Base-by-base conservation (phyloP, 805 yeast species). In the Wickerhamiella cacticola region DNA sequence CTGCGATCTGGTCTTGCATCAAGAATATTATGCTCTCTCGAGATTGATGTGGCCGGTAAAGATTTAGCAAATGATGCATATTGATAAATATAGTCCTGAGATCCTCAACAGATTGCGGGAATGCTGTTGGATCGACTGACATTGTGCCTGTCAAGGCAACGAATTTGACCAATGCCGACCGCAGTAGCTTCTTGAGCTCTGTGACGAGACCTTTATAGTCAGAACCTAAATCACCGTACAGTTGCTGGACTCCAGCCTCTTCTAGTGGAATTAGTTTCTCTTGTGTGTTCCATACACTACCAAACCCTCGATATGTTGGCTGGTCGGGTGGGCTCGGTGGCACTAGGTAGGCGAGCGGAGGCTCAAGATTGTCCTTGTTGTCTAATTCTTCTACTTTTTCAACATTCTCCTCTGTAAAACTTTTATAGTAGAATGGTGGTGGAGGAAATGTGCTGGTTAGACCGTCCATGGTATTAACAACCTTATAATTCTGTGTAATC, bases 21-120 rank as follows among this genome's bases (percentile, higher is more conserved):
- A 82, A 68, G 70, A 85, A 70, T 38, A 87, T 84, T 53, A 92
- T 69, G 44, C 88, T 80, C 58, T 92, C 98, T 46, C 96, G 71
- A 2, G 95, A 82, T 61, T 92, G 98, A 63, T 92, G 97, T 2
- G 96, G 92, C 52, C 98, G 71, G 64, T 92, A 92, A 46, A 88
- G 87, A 62, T 92, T 92, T 50, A 92, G 67, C 31, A 92, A 67
- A 62, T 92, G 97, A 61, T 92, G 96, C 53, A 92, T 79, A 59
- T 92, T 92, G 59, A 89, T 81, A 46, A 92, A 67, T 9, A 89
- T 78, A 12, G 81, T 72, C 53, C 94, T 75, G 33, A 92, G 76
- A 54, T 85, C 78, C 53, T 87, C 95, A 23, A 87, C 75, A 56
- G 85, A 82, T 5, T 65, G 62, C 1, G 73, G 72, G 53, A 72